Evolutionary conservation across 1,284 basidiomycete species (phyloP).

Genomic region (Cryptococcus sp.): DNA sequence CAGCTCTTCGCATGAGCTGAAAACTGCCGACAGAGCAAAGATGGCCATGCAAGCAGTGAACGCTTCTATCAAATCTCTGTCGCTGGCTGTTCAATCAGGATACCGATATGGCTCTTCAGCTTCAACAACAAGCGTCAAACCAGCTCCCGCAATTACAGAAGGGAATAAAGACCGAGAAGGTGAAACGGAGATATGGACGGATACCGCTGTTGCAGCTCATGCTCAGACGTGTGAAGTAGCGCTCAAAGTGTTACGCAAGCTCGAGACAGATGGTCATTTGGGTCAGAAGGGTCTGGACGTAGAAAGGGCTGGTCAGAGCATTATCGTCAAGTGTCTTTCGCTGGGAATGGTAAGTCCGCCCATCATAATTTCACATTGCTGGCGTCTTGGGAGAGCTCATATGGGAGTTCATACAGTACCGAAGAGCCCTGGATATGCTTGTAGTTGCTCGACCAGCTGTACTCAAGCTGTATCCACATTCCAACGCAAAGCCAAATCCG

Average conservation of each 20-base stretch:
- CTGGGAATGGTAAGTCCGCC: slow-evolving; percentile 37
- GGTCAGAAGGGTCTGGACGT: slow-evolving; percentile 30
- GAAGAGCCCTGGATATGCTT: slow-evolving; percentile 24
- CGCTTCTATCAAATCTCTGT: slow-evolving; percentile 15
- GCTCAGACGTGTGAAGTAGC: slow-evolving; percentile 14
- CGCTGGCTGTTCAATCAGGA: slow-evolving; percentile 20
- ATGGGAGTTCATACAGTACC: slow-evolving; percentile 13
- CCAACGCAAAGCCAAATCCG: background rate
- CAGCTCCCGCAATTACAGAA: slow-evolving; percentile 3
- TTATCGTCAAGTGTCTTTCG: slow-evolving; percentile 23
- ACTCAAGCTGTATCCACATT: slow-evolving; percentile 27
- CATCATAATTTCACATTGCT: too few species aligned
- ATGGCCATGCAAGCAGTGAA: slow-evolving; percentile 27
- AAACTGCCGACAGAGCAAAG: slow-evolving; percentile 13
- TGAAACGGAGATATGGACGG: slow-evolving; percentile 18
- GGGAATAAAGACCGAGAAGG: background rate
- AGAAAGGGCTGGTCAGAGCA: slow-evolving; percentile 28
- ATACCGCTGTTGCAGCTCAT: slow-evolving; percentile 16
- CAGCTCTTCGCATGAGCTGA: background rate
- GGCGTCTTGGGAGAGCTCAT: too few species aligned
- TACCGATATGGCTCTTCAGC: slow-evolving; percentile 15
- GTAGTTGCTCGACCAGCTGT: slow-evolving; percentile 20
- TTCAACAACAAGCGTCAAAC: slow-evolving; percentile 1
- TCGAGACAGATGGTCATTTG: slow-evolving; percentile 16
- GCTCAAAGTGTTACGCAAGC: slow-evolving; percentile 27